Base-by-base conservation (phyloP, 1,284 basidiomycete species). In the Microbotryum scabiosae region DNA sequence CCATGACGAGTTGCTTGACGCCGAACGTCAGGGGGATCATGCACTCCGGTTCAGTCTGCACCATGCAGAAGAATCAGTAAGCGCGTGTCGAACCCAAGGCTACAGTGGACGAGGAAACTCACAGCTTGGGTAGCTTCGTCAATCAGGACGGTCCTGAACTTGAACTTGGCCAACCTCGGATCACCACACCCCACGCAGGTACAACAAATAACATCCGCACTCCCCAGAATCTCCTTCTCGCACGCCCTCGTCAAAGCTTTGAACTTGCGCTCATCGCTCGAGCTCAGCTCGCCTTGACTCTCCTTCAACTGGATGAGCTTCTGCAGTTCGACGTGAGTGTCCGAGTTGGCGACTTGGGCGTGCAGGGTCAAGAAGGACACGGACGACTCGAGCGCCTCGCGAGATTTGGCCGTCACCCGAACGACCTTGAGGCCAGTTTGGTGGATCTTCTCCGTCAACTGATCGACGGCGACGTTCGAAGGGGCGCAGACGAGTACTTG, bases 1-100 rank as follows among this genome's bases (percentile, higher is more conserved):
- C 96, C 54, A 99, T 84, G 30, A 99, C 93, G 57, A 93, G 91
- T 74, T 99, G 96, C 77, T 97, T 98, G 76, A 93, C 97, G 30
- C 96, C 96, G 72, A 97, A 85, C 18, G 98, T 88, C 45, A 99
- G 83, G 16, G 96, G 96, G 70, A 99, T 98, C 92, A 98, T 96
- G 77, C 93, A 97, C 78, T 99, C 96, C 89, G 70, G 72, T 61
- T 73, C 72, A 50, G 72, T 73, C 72, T 73, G 57, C 3, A 2
- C 5, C n/a, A n/a, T n/a, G 20, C 16, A 6, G 36, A 62, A 47
- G 18, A 53, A 52, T 46, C 30, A 68, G 43, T 72, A 23, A 72
- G 20, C n/a, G n/a, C n/a, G n/a, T n/a, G n/a, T n/a, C n/a, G n/a
- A n/a, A n/a, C n/a, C n/a, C n/a, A n/a, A n/a, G n/a, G n/a, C n/a